Evolutionary conservation across 306 rosid genomes (phyloP), one percentile per base, ranked within the genome.

Genomic region (Rosa persica): DNA sequence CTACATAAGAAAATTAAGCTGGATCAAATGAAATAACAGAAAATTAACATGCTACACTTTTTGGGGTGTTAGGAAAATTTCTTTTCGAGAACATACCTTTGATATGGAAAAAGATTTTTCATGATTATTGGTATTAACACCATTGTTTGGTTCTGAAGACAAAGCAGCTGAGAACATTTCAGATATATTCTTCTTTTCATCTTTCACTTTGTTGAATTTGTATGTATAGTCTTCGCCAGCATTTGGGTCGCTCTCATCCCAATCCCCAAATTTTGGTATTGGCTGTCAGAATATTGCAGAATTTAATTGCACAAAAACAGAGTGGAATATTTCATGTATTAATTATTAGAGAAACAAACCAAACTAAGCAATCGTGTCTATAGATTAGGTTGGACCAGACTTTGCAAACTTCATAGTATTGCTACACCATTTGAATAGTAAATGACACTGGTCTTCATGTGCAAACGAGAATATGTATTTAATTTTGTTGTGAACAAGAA

Each of bases 251-350:
- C 48, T 55, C 30, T 81, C 89, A 76, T 89, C 89, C 93, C 91
- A 87, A 42, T 70, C 83, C 19, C 91, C 91, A 43, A 89, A 89
- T 84, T 89, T 85, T 43, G 91, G 91, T 64, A 89, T 39, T 25
- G 86, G 85, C 85, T 83, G 80, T 74, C 27, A 54, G 13, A 6
- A 22, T 12, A 19, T n/a, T 60, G 60, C 52, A 16, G 0, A 25
- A 67, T 66, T 36, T 39, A n/a, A 20, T 55, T 20, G 8, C 40
- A 25, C 12, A 58, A n/a, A 9, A 46, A 17, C 6, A 19, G 36
- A 30, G 3, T 30, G 36, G 22, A 52, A n/a, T 54, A 54, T 54
- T 54, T 19, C 3, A 20, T 16, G 20, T 49, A 5, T 49, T 49
- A 15, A 49, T 49, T 13, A 54, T 54, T 0, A 54, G 25, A 54